Percentiles rank a stretch among this genome's conserved stretches.
These are phyloP conservation scores for Allium cepa DNA, from an alignment of 106 monocot species.

Conservation along the genomic window DNA sequence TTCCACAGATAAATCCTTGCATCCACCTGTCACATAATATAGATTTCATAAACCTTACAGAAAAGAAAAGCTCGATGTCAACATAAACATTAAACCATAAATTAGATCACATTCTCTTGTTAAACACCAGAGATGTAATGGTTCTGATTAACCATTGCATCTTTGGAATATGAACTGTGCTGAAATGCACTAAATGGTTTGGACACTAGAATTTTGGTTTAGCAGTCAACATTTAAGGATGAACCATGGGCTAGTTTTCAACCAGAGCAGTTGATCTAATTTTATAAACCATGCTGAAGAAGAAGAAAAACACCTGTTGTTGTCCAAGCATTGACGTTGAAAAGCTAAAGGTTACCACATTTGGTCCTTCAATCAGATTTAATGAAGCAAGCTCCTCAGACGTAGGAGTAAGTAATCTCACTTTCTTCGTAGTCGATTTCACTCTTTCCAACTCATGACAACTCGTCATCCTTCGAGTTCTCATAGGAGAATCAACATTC, in stretches of 20 bases:
- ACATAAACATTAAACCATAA: too few relatives aligned
- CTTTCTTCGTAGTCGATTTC: slow-evolving; percentile 24
- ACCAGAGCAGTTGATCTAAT: too few relatives aligned
- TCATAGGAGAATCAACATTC: slow-evolving; percentile 7
- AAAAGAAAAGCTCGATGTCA: not conserved
- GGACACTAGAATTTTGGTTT: too few relatives aligned
- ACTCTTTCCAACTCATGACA: slow-evolving; percentile 9
- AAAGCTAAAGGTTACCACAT: slow-evolving; percentile 69
- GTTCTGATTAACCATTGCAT: too few relatives aligned
- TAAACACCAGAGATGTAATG: too few relatives aligned
- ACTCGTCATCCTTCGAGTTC: not conserved
- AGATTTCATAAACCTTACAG: slow-evolving; percentile 1
- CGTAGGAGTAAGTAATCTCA: slow-evolving; percentile 52
- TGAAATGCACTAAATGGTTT: too few relatives aligned
- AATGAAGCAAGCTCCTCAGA: slow-evolving; percentile 76
- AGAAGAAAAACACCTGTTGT: slow-evolving; percentile 48
- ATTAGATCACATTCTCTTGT: too few relatives aligned
- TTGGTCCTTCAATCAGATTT: slow-evolving; percentile 68
- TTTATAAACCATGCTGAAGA: not conserved
- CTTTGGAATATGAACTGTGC: too few relatives aligned
- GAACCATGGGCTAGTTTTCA: too few relatives aligned
- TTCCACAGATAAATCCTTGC: slow-evolving; percentile 83
- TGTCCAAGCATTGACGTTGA: slow-evolving; percentile 75
- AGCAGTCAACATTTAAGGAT: too few relatives aligned
- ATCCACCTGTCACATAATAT: slow-evolving; percentile 53